Evolutionary conservation across 2,329 filamentous ascomycete species (phyloP), one percentile per base, ranked within the genome.

Genomic region (Biscogniauxia marginata): DNA sequence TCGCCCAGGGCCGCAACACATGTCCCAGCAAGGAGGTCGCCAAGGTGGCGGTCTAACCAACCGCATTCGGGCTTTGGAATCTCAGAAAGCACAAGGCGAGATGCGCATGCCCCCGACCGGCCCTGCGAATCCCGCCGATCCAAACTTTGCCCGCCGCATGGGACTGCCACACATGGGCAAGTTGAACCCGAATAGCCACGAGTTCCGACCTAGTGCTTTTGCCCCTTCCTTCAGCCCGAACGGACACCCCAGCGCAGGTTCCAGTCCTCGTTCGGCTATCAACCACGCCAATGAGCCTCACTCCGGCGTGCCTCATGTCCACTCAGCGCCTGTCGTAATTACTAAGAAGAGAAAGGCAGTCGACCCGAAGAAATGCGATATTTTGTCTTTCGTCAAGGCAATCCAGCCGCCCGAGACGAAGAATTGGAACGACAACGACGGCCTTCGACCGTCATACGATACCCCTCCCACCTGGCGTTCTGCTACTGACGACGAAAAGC

Each of bases 401-500:
- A 71, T 84, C 49, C 75, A 77, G 54, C 80, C 83, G 1, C 77
- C 79, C 0, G 74, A 78, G 56, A 80, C 75, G 21, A 78, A 80
- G 64, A 85, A 89, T 60, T 92, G 87, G 79, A 80, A 85, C 34
- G 83, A 86, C 56, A 96, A 95, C 67, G 88, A 87, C 48, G 92
- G 91, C n/a, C 84, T 97, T 52, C 88, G 89, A 39, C 88, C 89
- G 23, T 87, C 93, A 3, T 97, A 88, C 73, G 88, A 91, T 65
- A 98, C 95, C 1, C 79, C 81, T 9, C 92, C 92, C 0, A 93
- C 88, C 0, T 99, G 95, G 93, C 86, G 89, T 58, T 84, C 86
- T 57, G 75, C 86, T 21, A 77, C 84, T 49, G 85, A 87, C 19
- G 88, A 91, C 46, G 90, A 96, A 62, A 90, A 89, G 66, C 68